Conservation (phyloP, 2,329 filamentous ascomycete genomes). For the Nigrospora sphaerica region DNA sequence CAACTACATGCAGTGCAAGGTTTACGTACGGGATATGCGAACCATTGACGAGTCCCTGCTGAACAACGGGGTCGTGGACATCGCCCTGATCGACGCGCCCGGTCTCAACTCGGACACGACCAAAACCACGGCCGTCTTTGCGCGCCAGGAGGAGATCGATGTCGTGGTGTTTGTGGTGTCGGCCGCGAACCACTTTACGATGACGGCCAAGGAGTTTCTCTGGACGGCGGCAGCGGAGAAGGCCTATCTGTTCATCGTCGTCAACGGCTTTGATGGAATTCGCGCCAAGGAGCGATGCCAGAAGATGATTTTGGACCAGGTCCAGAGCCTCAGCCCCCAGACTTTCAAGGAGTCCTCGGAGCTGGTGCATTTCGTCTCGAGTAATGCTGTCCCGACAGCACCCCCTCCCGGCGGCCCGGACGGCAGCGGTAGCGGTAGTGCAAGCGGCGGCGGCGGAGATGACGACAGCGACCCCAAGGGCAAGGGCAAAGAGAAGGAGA, state of each 20-base stretch:
- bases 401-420: constrained; percentile 50
- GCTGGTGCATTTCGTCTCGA: constrained; percentile 95
- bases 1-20: constrained; percentile 89
- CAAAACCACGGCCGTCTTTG: constrained; percentile 95
- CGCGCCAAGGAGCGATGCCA: constrained; percentile 85
- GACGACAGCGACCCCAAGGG: constrained; percentile 54
- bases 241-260: constrained; percentile 97
- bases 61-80: constrained; percentile 97
- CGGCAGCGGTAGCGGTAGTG: constrained; percentile 44
- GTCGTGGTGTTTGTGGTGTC: constrained; percentile 98
- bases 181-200: constrained; percentile 94
- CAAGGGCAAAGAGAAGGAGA: constrained; percentile 84
- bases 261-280: constrained; percentile 95
- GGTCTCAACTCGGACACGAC: constrained; percentile 93
- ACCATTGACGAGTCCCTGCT: constrained; percentile 87
- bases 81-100: constrained; percentile 92
- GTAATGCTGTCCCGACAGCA: constrained; percentile 80
- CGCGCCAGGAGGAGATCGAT: constrained; percentile 95
- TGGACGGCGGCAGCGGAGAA: constrained; percentile 93
- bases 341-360: constrained; percentile 91
- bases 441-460: constrained; percentile 47
- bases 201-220: constrained; percentile 97
- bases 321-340: constrained; percentile 77
- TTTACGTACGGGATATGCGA: constrained; percentile 88
- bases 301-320: constrained; percentile 88